Conservation (phyloP, 2,329 filamentous ascomycete genomes). For the Pleomassaria siparia region DNA sequence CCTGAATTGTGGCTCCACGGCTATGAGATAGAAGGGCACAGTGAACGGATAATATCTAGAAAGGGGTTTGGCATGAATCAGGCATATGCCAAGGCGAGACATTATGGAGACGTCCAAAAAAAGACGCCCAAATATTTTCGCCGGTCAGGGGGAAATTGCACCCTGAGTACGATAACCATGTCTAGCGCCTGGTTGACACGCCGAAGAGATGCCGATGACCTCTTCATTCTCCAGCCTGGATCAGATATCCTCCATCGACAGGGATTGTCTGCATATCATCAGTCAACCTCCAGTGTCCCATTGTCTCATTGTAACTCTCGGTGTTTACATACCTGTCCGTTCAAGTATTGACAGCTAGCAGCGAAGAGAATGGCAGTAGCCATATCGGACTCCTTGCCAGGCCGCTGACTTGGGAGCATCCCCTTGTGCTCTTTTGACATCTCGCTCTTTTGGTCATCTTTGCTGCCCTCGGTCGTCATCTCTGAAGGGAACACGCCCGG, state of each 20-base stretch:
- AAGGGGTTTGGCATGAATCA: neutral
- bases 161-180: neutral
- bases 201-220: neutral
- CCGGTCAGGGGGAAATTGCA: conserved; percentile 1
- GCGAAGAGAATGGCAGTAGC: conserved; percentile 58
- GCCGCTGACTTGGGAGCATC: conserved; percentile 53
- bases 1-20: no score
- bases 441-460: conserved; percentile 57
- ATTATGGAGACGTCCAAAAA: neutral
- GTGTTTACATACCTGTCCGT: conserved; percentile 40
- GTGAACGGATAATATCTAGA: no score
- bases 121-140: neutral
- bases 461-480: conserved; percentile 57
- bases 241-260: conserved; percentile 57
- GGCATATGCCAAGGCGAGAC: conserved; percentile 6
- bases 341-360: conserved; percentile 53
- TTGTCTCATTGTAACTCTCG: neutral
- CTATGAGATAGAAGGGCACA: no score
- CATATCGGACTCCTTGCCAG: conserved; percentile 62
- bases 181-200: neutral
- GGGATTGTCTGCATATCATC: conserved; percentile 39
- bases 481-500: conserved; percentile 60
- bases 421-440: conserved; percentile 56
- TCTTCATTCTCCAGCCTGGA: conserved; percentile 28
- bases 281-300: neutral